phyloP scores from a whole-genome alignment of 2,329 filamentous ascomycete species.

The Dothideomycetes sp. region DNA sequence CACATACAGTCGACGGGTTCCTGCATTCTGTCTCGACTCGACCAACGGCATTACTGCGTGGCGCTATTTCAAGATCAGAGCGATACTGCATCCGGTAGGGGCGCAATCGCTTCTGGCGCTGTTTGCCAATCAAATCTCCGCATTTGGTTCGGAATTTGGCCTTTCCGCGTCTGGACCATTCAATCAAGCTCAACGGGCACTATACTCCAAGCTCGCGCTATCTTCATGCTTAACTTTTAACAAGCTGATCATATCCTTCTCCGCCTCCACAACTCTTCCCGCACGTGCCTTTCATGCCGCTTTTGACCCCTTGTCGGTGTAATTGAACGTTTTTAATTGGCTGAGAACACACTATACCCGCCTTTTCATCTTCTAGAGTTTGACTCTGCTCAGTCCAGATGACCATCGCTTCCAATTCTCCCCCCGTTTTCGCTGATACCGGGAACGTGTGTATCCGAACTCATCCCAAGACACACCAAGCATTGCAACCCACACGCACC shows the following conservation, averaged over 20 bases:
- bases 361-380: too few species aligned
- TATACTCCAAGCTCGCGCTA: too few species aligned
- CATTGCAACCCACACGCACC: not conserved
- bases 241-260: too few species aligned
- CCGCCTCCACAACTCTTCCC: not conserved
- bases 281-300: not conserved
- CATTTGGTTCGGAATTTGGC: too few species aligned
- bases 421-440: too few species aligned
- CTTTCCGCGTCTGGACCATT: too few species aligned
- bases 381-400: too few species aligned
- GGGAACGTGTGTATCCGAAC: too few species aligned
- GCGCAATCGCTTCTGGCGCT: not conserved
- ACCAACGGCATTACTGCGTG: not conserved
- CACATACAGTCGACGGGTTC: not conserved
- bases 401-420: too few species aligned
- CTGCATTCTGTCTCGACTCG: not conserved
- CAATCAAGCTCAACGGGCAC: not conserved
- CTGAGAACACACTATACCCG: too few species aligned
- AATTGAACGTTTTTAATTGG: too few species aligned
- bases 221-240: not conserved
- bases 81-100: not conserved
- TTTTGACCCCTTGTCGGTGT: too few species aligned
- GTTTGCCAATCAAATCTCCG: not conserved
- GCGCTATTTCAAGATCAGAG: not conserved
- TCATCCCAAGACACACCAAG: not conserved